Base-by-base conservation (phyloP, 441 rosid species). In the Jatropha podagrica region DNA sequence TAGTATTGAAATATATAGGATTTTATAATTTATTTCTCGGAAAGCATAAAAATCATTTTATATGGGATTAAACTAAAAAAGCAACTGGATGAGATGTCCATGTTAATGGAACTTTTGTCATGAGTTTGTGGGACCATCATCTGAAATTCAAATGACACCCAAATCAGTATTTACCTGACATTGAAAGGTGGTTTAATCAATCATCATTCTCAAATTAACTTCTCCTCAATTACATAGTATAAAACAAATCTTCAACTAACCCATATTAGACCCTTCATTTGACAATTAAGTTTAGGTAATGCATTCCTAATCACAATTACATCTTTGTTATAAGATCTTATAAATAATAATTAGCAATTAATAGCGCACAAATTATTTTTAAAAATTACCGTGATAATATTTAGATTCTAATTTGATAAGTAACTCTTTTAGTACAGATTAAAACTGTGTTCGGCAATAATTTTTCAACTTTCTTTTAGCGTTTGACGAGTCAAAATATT, bases 241-340 rank as follows among this genome's bases (percentile, higher is more conserved):
- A 42, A 23, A 15, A 41, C 14, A 60, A 6, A 23, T 46, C 12
- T 72, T 32, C 56, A 23, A 26, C 67, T 14, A 72, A 72, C 42
- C 41, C 44, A 44, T 67, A 72, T 72, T 60, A 23, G 15, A 72
- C 42, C 44, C 41, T 71, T 23, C 42, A 4, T 41, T 71, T 20
- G 66, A 42, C 4, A 51, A 14, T 56, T 12, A 55, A 55, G 48
- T 56, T 70, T 70, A 49, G 20, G 52, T 56, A 9, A 71, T n/a
- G 7, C 65, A 71, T 71, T 71, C 32, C 5, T 41, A 55, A 52
- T 40, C 74, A 40, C 41, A 59, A 41, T 40, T 20, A 7, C 32
- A 2, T 2, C 2, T 71, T 71, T 44, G 9, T 23, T 41, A 71
- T 12, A 15, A 23, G 12, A 71, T 59, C 26, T 10, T 15, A 26